Evolutionary conservation across 2,329 filamentous ascomycete genomes (phyloP), one percentile per base, ranked within the genome.

Genomic region (Falciphora oryzae): DNA sequence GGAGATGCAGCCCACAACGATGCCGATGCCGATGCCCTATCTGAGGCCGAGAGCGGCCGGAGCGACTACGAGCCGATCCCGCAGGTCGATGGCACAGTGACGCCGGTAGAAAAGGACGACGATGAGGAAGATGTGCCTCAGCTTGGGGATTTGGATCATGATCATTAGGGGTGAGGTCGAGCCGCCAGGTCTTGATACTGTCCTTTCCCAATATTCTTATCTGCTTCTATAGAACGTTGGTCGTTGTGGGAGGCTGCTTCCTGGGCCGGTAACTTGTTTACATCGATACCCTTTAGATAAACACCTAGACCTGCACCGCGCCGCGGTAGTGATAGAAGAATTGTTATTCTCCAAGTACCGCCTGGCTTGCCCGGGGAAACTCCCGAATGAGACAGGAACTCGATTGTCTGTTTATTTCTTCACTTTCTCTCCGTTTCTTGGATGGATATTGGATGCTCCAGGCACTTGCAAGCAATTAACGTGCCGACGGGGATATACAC

Each of bases 31-130:
- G 66, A 50, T 60, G 63, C 56, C 18, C 14, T 58, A 18, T 63
- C 67, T 4, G 59, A 67, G 2, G 70, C 67, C 4, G 72, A 72
- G 35, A 72, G 70, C 56, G 74, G 66, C 4, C 28, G 65, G 11
- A 70, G 66, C n/a, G 63, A 68, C 2, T 75, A 75, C 62, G 71
- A 69, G 22, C 70, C 72, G 14, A 66, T 77, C n/a, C 69, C 73
- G 5, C 70, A 68, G 64, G 69, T 66, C 44, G 66, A 69, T 22
- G 66, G 61, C 1, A 65, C 65, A 18, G 60, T 64, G 22, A 56
- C 50, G 22, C 38, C 63, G 28, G 67, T 66, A 56, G 65, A 65
- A 25, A 68, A 70, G n/a, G 68, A 69, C 13, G 70, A 69, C 53
- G 68, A 73, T 13, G 69, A 53, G 44, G 44, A 71, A 25, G 72